Evolutionary conservation across 208 protist species (phyloP), one percentile per base, ranked within the genome.

Genomic region (Tritrichomonas musculus): DNA sequence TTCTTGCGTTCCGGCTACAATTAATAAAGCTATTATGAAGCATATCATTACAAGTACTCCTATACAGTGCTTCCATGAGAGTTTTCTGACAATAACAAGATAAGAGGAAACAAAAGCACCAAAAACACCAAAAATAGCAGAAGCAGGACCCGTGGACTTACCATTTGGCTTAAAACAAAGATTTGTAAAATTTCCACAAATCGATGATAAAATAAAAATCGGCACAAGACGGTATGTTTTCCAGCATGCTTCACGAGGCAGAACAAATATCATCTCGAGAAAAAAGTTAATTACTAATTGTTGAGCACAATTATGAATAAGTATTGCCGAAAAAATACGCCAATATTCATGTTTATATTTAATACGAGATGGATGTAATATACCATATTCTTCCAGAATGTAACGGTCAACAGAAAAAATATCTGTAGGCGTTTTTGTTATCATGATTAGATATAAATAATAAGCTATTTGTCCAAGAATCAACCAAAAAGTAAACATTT

Each of bases 101-200:
- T 88, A 88, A 17, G 47, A 20, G 11, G 47, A 36, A 25, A 88
- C 27, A 36, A 88, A 88, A 13, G 47, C 44, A 4, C 77, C 77
- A 47, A 88, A 88, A 60, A 88, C 47, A 57, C 77, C 77, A 57
- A 88, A 88, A 20, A 88, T 88, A 57, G 47, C 77, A 57, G 25
- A 30, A 22, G 47, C 39, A 39, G 77, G 41, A 2, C 77, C 77
- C 14, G 30, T 33, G 9, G 2, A 33, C 11, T 1, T 2, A 17
- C 8, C 17, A 8, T 53, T 33, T 39, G 41, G 77, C 33, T 39
- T 33, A 57, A 88, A 60, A 27, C 27, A 33, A 30, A 88, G 17
- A 39, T 20, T 88, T 4, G 27, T 20, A 39, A 88, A 57, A 20
- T 20, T 22, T 0, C 77, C 77, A 39, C 14, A 2, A 57, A 88